Base-by-base conservation (phyloP, 345 rosid species). In the Eucalyptus albens region DNA sequence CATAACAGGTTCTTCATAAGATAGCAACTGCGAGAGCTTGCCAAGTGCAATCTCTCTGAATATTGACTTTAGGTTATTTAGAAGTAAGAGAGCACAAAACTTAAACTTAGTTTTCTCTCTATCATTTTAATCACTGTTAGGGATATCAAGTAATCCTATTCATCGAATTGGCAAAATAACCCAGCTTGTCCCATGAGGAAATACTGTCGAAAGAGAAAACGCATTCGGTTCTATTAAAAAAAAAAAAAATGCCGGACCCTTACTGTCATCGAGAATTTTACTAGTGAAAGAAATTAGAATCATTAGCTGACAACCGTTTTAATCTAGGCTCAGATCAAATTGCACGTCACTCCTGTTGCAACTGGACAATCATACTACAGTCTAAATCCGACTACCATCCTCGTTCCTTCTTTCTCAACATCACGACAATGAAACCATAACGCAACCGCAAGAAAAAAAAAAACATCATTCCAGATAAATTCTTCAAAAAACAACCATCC, bases 231-330 rank as follows among this genome's bases (percentile, higher is more conserved):
- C 83, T 11, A 77, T 6, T n/a, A n/a, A n/a, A 37, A 37, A n/a
- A n/a, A n/a, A n/a, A n/a, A 37, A 37, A 37, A 3, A 11, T 3
- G 44, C 47, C 5, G 0, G 14, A 77, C 47, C 47, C 2, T 22
- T 40, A 11, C 8, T 2, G 2, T 77, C 2, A 40, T 77, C 24
- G 14, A 55, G 14, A 50, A 56, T 51, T 60, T 26, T 8, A 1
- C 31, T 2, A 40, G 72, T 51, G 69, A 7, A 51, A 50, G 29
- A 56, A 31, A 45, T 53, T 33, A 82, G 7, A 88, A 49, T n/a
- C 22, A 51, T 29, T 17, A 77, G 22, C 51, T 8, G 3, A 77
- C 29, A 37, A 55, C 26, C 3, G 3, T 13, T 40, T 24, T 45
- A 21, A 22, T 87, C 29, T 44, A 15, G n/a, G 37, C 50, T 24